These are phyloP conservation scores for Botrytis fragariae DNA, from an alignment of 2,329 filamentous ascomycete species.

Conservation along the genomic window DNA sequence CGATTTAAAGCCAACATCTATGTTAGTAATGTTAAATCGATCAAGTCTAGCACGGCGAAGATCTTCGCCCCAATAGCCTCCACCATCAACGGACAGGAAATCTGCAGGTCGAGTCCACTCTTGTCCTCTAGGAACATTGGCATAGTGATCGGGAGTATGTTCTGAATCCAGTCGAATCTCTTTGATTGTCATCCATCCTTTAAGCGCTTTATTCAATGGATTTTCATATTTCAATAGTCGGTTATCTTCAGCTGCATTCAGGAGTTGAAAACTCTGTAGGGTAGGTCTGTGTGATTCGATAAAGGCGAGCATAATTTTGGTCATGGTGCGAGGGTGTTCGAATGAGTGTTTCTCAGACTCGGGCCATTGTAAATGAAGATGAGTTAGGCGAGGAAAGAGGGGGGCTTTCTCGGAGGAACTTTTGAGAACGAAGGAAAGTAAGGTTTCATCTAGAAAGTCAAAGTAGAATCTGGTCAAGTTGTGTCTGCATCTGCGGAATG, in stretches of 20 bases:
- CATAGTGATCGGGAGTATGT: conserved; percentile 20
- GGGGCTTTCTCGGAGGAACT: neutral
- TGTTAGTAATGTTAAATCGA: conserved; percentile 20
- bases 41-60: conserved; percentile 20
- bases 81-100: conserved; percentile 20
- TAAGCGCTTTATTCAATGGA: conserved; percentile 15
- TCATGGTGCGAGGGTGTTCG: conserved; percentile 24
- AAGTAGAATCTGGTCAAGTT: conserved; percentile 18
- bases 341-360: conserved; percentile 20
- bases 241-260: conserved; percentile 20
- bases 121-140: conserved; percentile 20
- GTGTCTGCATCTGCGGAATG: conserved; percentile 15
- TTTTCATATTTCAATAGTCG: conserved; percentile 21
- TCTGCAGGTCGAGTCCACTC: conserved; percentile 22
- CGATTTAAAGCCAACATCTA: conserved; percentile 20
- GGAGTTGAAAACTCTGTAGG: conserved; percentile 23
- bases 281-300: conserved; percentile 13
- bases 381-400: conserved; percentile 13
- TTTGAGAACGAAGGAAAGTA: conserved; percentile 4
- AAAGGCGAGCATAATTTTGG: conserved; percentile 24
- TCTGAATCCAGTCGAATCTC: conserved; percentile 20
- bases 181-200: conserved; percentile 19
- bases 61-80: conserved; percentile 22
- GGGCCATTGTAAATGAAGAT: conserved; percentile 20
- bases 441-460: conserved; percentile 18